phyloP scores from a whole-genome alignment of 75 land plant species.

The Sequoiadendron giganteum region DNA sequence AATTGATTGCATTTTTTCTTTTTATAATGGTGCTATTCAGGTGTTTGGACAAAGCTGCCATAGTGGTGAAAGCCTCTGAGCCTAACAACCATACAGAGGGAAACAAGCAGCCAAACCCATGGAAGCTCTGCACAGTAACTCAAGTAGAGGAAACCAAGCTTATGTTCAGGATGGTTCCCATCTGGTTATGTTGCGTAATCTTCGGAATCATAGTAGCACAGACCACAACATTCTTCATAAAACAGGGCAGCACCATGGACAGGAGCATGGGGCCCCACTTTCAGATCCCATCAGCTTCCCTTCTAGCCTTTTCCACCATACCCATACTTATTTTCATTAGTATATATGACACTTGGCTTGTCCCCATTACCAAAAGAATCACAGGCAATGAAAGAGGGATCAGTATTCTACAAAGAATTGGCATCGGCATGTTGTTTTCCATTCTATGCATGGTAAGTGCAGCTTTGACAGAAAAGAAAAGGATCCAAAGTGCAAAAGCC shows the following conservation, averaged over 20 bases:
- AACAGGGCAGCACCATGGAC: slow-evolving; percentile 39
- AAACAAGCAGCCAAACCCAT: slow-evolving; percentile 5
- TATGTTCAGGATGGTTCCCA: slow-evolving; percentile 35
- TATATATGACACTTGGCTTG: slow-evolving; percentile 28
- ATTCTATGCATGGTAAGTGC: slow-evolving; percentile 19
- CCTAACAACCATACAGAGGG: background rate
- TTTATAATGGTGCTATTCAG: slow-evolving; percentile 2
- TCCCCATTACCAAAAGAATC: slow-evolving; percentile 20
- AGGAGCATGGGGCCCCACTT: slow-evolving; percentile 26
- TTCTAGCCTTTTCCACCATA: slow-evolving; percentile 16
- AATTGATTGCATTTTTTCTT: background rate
- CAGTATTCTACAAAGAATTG: slow-evolving; percentile 28
- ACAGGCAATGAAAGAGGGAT: slow-evolving; percentile 33
- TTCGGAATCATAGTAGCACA: slow-evolving; percentile 14
- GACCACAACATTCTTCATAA: slow-evolving; percentile 15
- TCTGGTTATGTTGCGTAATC: slow-evolving; percentile 27
- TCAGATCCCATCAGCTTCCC: slow-evolving; percentile 30
- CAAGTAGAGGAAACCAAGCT: slow-evolving; percentile 50
- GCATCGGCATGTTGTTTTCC: slow-evolving; percentile 26
- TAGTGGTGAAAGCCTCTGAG: background rate
- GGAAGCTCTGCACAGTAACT: slow-evolving; percentile 49
- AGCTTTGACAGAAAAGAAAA: slow-evolving; percentile 19
- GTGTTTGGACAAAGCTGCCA: slow-evolving; percentile 36
- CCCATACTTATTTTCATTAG: slow-evolving; percentile 10
- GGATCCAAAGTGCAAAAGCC: slow-evolving; percentile 9